These are phyloP conservation scores for Monocercomonoides exilis DNA, from an alignment of 78 protist genomes.

Conservation along the genomic window DNA sequence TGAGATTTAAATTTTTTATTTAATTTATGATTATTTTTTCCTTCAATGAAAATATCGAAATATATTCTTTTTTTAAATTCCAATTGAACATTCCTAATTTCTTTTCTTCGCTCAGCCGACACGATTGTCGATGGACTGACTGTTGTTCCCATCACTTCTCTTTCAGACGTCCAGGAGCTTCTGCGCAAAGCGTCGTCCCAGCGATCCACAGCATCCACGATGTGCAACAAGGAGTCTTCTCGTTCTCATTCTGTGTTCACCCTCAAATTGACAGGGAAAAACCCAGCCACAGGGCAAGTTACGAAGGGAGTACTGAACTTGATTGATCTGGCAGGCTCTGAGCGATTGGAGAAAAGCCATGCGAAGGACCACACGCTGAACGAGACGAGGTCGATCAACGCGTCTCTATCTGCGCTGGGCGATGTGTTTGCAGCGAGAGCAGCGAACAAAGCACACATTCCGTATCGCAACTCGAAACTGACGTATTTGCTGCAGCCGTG, in stretches of 20 bases:
- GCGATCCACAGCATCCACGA: background rate
- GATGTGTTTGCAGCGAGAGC: slow-evolving; percentile 29
- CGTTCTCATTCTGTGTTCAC: slow-evolving; percentile 58
- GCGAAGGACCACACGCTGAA: background rate
- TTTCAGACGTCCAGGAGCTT: background rate
- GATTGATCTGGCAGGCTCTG: slow-evolving; percentile 21
- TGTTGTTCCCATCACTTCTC: background rate
- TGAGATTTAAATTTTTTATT: background rate
- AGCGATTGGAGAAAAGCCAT: background rate
- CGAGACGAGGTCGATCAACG: slow-evolving; percentile 23
- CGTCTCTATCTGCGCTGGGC: slow-evolving; percentile 26
- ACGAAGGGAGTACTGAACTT: slow-evolving; percentile 1
- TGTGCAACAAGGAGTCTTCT: slow-evolving; percentile 42
- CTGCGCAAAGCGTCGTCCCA: background rate
- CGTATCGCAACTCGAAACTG: slow-evolving; percentile 32
- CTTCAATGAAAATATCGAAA: background rate
- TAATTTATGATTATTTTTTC: background rate
- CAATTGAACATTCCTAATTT: background rate
- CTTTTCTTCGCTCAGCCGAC: background rate
- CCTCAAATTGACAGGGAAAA: slow-evolving; percentile 24
- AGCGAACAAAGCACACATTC: background rate
- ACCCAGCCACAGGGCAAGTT: background rate
- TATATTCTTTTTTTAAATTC: background rate
- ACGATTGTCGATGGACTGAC: background rate
- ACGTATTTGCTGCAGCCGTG: slow-evolving; percentile 33